These are phyloP conservation scores for Cyclotella kingstonii DNA, from an alignment of 108 stramenopile genomes.

Conservation along the genomic window DNA sequence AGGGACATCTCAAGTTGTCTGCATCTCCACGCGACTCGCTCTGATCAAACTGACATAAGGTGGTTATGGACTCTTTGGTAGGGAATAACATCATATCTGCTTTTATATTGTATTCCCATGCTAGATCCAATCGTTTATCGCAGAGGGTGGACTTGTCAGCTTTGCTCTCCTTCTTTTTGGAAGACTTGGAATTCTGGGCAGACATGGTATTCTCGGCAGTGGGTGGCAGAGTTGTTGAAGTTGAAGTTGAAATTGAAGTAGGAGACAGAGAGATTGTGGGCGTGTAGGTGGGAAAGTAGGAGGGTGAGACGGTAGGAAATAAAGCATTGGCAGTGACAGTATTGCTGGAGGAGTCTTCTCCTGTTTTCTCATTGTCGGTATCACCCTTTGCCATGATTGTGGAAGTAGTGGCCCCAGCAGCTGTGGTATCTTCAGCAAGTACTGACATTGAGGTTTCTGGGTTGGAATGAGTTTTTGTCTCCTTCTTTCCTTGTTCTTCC, in stretches of 20 bases:
- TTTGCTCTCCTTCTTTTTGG: not conserved
- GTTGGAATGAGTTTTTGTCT: too few relatives aligned
- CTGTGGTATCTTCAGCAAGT: too few relatives aligned
- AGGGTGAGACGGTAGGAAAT: not conserved
- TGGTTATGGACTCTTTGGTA: not conserved
- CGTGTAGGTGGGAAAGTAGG: not conserved
- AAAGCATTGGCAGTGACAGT: not conserved
- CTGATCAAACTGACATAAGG: slow-evolving; percentile 1
- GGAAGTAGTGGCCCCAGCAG: too few relatives aligned
- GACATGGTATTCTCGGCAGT: not conserved
- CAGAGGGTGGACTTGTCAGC: not conserved
- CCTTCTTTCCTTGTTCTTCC: too few relatives aligned
- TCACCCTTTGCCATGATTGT: too few relatives aligned
- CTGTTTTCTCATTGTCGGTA: not conserved
- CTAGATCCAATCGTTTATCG: slow-evolving; percentile 1
- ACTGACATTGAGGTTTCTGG: too few relatives aligned
- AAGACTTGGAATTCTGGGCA: not conserved
- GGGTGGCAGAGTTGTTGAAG: not conserved
- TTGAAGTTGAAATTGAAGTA: not conserved
- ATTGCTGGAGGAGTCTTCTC: too few relatives aligned
- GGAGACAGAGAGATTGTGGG: not conserved
- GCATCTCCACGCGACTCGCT: not conserved
- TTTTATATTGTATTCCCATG: slow-evolving; percentile 6
- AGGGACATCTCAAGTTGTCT: slow-evolving; percentile 4
- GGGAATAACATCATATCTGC: not conserved